phyloP scores from a whole-genome alignment of 2,329 filamentous ascomycete species.

The Clarireedia homoeocarpa region DNA sequence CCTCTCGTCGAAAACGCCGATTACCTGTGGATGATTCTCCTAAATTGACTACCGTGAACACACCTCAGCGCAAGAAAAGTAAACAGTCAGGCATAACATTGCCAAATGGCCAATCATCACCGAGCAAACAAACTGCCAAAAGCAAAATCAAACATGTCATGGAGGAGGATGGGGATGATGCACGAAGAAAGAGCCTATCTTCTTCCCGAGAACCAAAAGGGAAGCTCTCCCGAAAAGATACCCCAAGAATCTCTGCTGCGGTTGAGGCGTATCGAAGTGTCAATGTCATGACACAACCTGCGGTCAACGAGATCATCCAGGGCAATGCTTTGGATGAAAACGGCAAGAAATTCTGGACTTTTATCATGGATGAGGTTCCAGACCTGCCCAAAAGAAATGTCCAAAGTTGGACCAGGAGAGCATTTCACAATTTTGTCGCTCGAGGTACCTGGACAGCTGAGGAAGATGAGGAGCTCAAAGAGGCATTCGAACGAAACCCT shows the following conservation, averaged over 20 bases:
- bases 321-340: constrained; percentile 18
- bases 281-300: constrained; percentile 34
- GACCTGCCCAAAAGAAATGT: constrained; percentile 45
- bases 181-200: neutral
- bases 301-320: constrained; percentile 42
- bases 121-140: neutral
- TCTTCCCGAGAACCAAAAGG: neutral
- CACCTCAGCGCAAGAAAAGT: neutral
- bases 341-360: constrained; percentile 41
- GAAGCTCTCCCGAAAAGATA: neutral
- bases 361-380: constrained; percentile 41
- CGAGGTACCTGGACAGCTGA: constrained; percentile 52
- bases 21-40: constrained; percentile 7
- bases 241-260: constrained; percentile 4
- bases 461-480: constrained; percentile 46
- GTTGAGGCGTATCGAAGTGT: constrained; percentile 39
- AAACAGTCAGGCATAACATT: neutral
- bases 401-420: constrained; percentile 49
- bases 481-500: constrained; percentile 36
- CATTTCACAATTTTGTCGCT: constrained; percentile 57
- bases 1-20: constrained; percentile 5
- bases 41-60: neutral
- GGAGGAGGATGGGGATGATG: neutral
- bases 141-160: neutral
- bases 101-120: neutral